phyloP scores from a whole-genome alignment of 192 early-diverging fungal species.

The Linnemannia zychae region DNA sequence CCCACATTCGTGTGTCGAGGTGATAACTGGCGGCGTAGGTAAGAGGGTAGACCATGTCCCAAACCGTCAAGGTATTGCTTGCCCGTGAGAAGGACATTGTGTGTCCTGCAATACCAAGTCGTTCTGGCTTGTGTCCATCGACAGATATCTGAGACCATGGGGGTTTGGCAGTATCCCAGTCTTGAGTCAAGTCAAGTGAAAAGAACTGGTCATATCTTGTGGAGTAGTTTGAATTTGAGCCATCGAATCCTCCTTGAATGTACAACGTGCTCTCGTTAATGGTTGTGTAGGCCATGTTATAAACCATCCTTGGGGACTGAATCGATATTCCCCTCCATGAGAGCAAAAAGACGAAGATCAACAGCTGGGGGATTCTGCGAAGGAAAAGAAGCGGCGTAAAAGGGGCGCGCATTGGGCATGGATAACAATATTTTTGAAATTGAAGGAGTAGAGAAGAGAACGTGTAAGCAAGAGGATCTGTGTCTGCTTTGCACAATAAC shows the following conservation, averaged over 20 bases:
- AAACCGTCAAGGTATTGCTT: not conserved
- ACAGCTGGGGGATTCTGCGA: no score
- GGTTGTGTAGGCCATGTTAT: constrained; percentile 1
- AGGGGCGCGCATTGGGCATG: no score
- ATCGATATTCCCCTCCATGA: not conserved
- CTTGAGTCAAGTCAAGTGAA: not conserved
- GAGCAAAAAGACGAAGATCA: not conserved
- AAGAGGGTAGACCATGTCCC: not conserved
- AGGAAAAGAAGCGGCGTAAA: no score
- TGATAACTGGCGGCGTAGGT: not conserved
- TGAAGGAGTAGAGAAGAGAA: no score
- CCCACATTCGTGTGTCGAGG: not conserved
- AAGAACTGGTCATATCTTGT: not conserved
- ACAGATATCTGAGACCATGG: not conserved
- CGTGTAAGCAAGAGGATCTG: no score
- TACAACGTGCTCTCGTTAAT: not conserved
- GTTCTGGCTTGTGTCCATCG: not conserved
- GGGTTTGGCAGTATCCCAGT: not conserved
- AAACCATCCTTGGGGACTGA: not conserved
- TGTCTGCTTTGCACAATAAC: no score
- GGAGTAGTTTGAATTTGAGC: not conserved
- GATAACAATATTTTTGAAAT: no score
- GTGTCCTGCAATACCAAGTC: not conserved
- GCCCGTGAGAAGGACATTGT: not conserved
- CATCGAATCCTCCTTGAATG: not conserved